Evolutionary conservation across 768 basidiomycete species (phyloP).

Genomic region (Leucocoprinus leucothites): DNA sequence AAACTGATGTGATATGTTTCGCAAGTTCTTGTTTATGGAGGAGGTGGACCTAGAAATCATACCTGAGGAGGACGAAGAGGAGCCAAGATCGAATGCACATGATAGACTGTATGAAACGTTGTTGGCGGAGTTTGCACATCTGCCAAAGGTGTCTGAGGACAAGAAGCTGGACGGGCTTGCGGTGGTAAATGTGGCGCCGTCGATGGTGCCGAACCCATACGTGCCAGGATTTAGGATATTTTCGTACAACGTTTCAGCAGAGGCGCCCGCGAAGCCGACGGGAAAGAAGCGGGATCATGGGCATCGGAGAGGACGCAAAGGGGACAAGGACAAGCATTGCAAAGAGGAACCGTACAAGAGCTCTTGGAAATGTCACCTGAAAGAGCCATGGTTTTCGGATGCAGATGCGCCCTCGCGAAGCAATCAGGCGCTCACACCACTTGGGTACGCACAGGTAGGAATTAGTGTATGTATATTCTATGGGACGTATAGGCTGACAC

Average conservation of each 20-base stretch:
- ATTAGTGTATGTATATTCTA: conserved; percentile 12
- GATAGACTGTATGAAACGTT: conserved; percentile 54
- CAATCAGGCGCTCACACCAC: conserved; percentile 67
- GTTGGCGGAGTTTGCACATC: conserved; percentile 58
- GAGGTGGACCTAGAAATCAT: conserved; percentile 50
- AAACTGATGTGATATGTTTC: background rate
- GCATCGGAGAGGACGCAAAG: conserved; percentile 43
- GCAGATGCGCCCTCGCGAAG: conserved; percentile 64
- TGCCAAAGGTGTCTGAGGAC: conserved; percentile 51
- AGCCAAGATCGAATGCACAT: conserved; percentile 14
- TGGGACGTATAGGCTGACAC: conserved; percentile 12
- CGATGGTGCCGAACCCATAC: conserved; percentile 86
- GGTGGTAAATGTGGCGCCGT: conserved; percentile 76
- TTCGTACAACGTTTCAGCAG: conserved; percentile 69
- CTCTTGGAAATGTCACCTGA: conserved; percentile 63
- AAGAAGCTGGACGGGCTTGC: conserved; percentile 51
- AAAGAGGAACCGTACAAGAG: conserved; percentile 48
- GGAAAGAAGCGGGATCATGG: conserved; percentile 42
- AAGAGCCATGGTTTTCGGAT: conserved; percentile 60
- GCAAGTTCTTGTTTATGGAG: conserved; percentile 57
- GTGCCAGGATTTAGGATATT: conserved; percentile 78
- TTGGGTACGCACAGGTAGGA: conserved; percentile 84
- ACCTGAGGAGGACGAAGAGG: conserved; percentile 22
- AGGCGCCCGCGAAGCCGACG: conserved; percentile 14
- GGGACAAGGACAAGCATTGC: conserved; percentile 44